Percentiles rank a stretch among this genome's conserved stretches.
phyloP scores from a whole-genome alignment of 2,329 filamentous ascomycete species.

The Xylariaceae sp. region DNA sequence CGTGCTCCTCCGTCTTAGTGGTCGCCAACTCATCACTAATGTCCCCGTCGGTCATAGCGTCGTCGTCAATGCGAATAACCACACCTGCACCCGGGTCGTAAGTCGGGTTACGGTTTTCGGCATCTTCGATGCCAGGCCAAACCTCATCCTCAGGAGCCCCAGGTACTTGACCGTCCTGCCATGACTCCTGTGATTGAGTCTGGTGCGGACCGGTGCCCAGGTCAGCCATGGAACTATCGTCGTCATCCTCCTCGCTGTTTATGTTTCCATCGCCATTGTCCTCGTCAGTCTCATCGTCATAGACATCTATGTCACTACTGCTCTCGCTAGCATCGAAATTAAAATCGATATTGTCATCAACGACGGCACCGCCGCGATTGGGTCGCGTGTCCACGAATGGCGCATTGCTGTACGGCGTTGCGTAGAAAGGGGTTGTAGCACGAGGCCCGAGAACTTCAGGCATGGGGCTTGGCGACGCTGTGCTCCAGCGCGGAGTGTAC shows the following conservation, averaged over 20 bases:
- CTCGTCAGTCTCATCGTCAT: conserved; percentile 44
- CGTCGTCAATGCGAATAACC: conserved; percentile 35
- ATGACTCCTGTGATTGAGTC: conserved; percentile 37
- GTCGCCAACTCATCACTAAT: conserved; percentile 23
- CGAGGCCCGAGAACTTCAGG: conserved; percentile 44
- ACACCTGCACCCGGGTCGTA: conserved; percentile 17
- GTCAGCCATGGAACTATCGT: conserved; percentile 39
- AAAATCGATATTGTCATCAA: conserved; percentile 39
- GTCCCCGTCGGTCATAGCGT: conserved; percentile 35
- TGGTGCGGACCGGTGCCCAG: conserved; percentile 31
- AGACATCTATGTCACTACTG: conserved; percentile 45
- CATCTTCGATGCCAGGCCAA: conserved; percentile 63
- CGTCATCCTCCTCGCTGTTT: conserved; percentile 35
- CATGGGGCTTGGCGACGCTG: conserved; percentile 52
- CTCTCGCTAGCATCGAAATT: conserved; percentile 39
- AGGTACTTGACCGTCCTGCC: conserved; percentile 39
- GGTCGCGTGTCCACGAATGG: conserved; percentile 51
- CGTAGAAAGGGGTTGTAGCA: conserved; percentile 68
- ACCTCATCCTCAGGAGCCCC: conserved; percentile 58
- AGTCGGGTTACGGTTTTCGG: conserved; percentile 57
- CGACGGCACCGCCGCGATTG: conserved; percentile 36
- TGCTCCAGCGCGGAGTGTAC: conserved; percentile 62
- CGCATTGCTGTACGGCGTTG: conserved; percentile 73
- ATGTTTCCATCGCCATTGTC: conserved; percentile 42
- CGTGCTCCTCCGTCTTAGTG: conserved; percentile 25